A percentile compares a stretch with the other conserved stretches of the same genome.
phyloP scores from a whole-genome alignment of 331 rosid genomes.

The Ulmus americana region DNA sequence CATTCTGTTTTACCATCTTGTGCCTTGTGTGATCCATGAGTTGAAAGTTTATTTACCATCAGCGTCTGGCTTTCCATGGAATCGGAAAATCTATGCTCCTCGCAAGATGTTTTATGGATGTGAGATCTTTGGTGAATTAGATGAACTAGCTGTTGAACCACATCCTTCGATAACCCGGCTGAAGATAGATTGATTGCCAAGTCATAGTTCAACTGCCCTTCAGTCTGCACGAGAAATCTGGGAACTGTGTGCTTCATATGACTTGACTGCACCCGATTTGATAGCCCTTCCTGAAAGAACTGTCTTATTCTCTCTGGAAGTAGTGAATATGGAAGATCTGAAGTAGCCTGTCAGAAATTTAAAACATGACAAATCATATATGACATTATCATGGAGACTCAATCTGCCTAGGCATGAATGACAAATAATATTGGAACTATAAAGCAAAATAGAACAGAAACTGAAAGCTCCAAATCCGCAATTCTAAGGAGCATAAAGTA shows the following conservation, averaged over 20 bases:
- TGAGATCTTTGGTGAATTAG: conserved; percentile 72
- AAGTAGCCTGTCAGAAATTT: conserved; percentile 64
- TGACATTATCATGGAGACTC: neutral
- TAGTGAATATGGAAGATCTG: conserved; percentile 56
- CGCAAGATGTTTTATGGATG: conserved; percentile 22
- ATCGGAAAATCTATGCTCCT: conserved; percentile 25
- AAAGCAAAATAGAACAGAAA: neutral
- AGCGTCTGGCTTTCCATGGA: conserved; percentile 26
- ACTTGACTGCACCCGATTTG: conserved; percentile 39
- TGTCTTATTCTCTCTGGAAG: conserved; percentile 61
- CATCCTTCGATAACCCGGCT: conserved; percentile 57
- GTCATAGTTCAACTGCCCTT: conserved; percentile 54
- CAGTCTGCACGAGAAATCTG: conserved; percentile 55
- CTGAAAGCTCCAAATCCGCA: too few relatives aligned
- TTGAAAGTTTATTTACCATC: conserved; percentile 26
- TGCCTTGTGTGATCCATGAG: conserved; percentile 28
- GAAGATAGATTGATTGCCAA: conserved; percentile 49
- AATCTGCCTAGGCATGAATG: neutral
- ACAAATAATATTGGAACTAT: neutral
- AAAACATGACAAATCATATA: conserved; percentile 8
- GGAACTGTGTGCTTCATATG: conserved; percentile 55
- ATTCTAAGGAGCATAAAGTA: too few relatives aligned
- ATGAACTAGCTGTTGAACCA: conserved; percentile 58
- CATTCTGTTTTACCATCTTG: conserved; percentile 25
- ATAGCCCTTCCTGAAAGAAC: conserved; percentile 55